Evolutionary conservation across 164 flowering plant genomes (phyloP).

Genomic region (Euptelea pleiosperma): DNA sequence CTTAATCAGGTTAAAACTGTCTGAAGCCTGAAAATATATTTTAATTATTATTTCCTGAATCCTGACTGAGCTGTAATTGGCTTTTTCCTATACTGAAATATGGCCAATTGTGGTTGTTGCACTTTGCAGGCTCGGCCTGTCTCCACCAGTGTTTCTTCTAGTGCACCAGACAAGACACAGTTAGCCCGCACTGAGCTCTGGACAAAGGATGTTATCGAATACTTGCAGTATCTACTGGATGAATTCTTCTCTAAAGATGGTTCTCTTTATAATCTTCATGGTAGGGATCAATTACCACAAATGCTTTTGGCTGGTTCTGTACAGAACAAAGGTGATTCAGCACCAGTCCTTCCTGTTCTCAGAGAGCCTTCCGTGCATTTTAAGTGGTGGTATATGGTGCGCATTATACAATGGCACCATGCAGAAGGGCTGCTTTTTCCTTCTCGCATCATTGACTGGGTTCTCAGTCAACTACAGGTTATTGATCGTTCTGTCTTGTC

Average conservation of each 20-base stretch:
- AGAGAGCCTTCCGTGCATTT: slow-evolving; percentile 77
- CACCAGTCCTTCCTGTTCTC: slow-evolving; percentile 39
- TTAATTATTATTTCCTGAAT: not conserved
- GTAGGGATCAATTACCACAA: slow-evolving; percentile 64
- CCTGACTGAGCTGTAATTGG: not conserved
- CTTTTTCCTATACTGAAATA: slow-evolving; percentile 6
- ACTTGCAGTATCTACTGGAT: slow-evolving; percentile 76
- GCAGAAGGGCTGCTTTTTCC: slow-evolving; percentile 82
- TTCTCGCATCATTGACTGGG: slow-evolving; percentile 89
- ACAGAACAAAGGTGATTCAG: slow-evolving; percentile 47
- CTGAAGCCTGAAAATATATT: not conserved
- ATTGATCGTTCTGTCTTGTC: slow-evolving; percentile 3
- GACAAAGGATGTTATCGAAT: slow-evolving; percentile 94
- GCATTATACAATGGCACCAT: slow-evolving; percentile 85
- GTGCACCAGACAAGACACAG: slow-evolving; percentile 64
- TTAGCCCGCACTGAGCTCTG: slow-evolving; percentile 77
- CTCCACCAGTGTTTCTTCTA: slow-evolving; percentile 55
- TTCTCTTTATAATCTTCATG: slow-evolving; percentile 41
- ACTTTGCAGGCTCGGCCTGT: slow-evolving; percentile 69
- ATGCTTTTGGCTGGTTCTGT: slow-evolving; percentile 47
- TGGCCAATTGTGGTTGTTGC: slow-evolving; percentile 14
- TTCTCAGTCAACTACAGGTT: slow-evolving; percentile 79
- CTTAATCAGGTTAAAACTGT: slow-evolving; percentile 42
- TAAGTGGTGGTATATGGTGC: slow-evolving; percentile 95
- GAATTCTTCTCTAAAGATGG: slow-evolving; percentile 54